These are phyloP conservation scores for Nigrograna mackinnonii DNA, from an alignment of 2,329 filamentous ascomycete genomes.

Conservation along the genomic window DNA sequence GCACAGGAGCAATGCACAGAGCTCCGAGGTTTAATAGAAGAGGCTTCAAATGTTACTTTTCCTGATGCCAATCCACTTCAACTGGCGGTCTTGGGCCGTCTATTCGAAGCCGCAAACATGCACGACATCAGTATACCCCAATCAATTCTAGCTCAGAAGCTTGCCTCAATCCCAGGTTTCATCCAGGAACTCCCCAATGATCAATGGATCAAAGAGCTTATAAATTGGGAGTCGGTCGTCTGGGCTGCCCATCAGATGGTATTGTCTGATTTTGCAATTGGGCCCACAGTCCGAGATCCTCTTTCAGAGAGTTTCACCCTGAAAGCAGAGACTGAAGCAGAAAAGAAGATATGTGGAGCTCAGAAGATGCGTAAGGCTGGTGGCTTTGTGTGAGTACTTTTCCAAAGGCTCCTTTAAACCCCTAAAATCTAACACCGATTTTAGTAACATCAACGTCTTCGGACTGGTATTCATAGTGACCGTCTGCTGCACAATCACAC, in stretches of 20 bases:
- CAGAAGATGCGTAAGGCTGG: conserved; percentile 8
- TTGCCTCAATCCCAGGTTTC: too few relatives aligned
- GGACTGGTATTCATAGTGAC: conserved; percentile 5
- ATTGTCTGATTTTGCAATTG: conserved; percentile 6
- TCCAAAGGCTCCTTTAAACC: neutral
- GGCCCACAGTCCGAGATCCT: neutral
- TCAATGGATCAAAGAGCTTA: conserved; percentile 1
- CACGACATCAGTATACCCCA: too few relatives aligned
- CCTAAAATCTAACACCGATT: neutral
- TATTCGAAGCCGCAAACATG: too few relatives aligned
- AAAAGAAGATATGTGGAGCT: conserved; percentile 4
- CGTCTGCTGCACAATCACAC: neutral
- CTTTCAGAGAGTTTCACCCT: neutral
- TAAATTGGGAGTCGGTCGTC: neutral
- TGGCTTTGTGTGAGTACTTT: conserved; percentile 6
- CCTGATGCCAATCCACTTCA: too few relatives aligned
- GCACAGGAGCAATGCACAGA: too few relatives aligned
- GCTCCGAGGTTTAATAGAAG: too few relatives aligned
- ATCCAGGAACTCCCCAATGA: conserved; percentile 6
- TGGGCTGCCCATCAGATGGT: conserved; percentile 3
- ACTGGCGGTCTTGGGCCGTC: too few relatives aligned
- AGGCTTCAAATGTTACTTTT: too few relatives aligned
- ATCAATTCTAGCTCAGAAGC: too few relatives aligned
- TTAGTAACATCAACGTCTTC: conserved; percentile 9
- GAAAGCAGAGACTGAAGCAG: neutral